Evolutionary conservation across 768 basidiomycete species (phyloP), one percentile per base, ranked within the genome.

Genomic region (Lyophyllum shimeji): DNA sequence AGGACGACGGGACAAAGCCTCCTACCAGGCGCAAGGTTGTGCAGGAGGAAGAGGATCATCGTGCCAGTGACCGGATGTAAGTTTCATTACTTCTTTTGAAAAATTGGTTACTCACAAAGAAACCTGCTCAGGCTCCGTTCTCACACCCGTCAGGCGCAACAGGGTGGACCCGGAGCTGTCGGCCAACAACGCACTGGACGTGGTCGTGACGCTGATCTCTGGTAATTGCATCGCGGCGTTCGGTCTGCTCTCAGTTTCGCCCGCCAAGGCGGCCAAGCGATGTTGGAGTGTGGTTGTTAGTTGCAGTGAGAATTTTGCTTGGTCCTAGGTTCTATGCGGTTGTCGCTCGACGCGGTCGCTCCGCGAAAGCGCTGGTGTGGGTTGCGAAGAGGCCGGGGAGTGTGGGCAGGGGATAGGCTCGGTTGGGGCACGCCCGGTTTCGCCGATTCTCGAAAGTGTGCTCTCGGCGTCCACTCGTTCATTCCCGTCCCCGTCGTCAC

Each of bases 41-140:
- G 43, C 88, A 89, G 65, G 90, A 93, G 62, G 90, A 91, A 51
- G 90, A 93, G 53, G 90, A 93, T 65, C 90, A 87, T 65, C 86
- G 88, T 60, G 79, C 81, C 53, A 91, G 85, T 66, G 90, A 92
- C 70, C 76, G 90, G 70, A 90, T 92, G 90, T 93, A 78, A 78
- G 89, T 73, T 55, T 46, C 4, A 50, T 49, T 31, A 50, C 43
- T 34, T 52, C 61, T 37, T 62, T 43, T 48, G 50, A 54, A 60
- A 57, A 23, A 2, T 15, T 44, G 50, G 46, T 56, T 48, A 39
- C 62, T 57, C 52, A 51, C 63, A 66, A 43, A 65, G 61, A 47
- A 42, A 33, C 24, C 46, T 46, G 40, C 21, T 25, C 65, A 92
- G 90, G 89, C 85, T 93, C 63, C 90, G 90, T 65, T 93, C 90